A percentile compares a stretch with the other conserved stretches of the same genome.
Evolutionary conservation across 805 yeast genomes (phyloP).

Genomic region (Myxozyma sirexii): DNA sequence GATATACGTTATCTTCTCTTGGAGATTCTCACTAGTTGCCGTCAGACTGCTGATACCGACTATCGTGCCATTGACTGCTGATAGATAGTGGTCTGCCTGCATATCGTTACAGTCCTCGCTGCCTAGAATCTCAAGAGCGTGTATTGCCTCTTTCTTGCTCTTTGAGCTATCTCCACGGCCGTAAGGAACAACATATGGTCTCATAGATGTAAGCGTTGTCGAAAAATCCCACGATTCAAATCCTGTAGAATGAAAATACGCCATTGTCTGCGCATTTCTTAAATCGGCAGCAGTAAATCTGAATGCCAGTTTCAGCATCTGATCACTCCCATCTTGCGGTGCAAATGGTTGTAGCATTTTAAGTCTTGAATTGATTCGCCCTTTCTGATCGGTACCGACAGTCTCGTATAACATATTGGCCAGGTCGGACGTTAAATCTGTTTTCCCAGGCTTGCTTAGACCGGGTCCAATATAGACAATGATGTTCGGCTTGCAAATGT

Average conservation of each 20-base stretch:
- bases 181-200: constrained; percentile 40
- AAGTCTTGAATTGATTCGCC: constrained; percentile 19
- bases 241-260: constrained; percentile 38
- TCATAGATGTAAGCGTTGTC: constrained; percentile 42
- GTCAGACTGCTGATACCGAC: constrained; percentile 39
- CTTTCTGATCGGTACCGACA: constrained; percentile 44
- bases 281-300: constrained; percentile 33
- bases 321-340: constrained; percentile 1
- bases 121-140: constrained; percentile 34
- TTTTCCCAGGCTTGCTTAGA: constrained; percentile 36
- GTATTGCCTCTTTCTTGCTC: constrained; percentile 36
- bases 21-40: not conserved
- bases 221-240: constrained; percentile 24
- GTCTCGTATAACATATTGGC: constrained; percentile 24
- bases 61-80: constrained; percentile 43
- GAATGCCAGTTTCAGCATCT: not conserved
- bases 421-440: constrained; percentile 37
- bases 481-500: constrained; percentile 55
- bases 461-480: constrained; percentile 55
- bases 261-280: constrained; percentile 36
- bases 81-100: constrained; percentile 36
- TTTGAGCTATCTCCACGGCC: constrained; percentile 34
- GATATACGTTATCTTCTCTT: not conserved
- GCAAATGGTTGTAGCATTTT: not conserved
- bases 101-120: constrained; percentile 26